These are phyloP conservation scores for Fusarium proliferatum DNA, from an alignment of 2,329 filamentous ascomycete species.

Conservation along the genomic window DNA sequence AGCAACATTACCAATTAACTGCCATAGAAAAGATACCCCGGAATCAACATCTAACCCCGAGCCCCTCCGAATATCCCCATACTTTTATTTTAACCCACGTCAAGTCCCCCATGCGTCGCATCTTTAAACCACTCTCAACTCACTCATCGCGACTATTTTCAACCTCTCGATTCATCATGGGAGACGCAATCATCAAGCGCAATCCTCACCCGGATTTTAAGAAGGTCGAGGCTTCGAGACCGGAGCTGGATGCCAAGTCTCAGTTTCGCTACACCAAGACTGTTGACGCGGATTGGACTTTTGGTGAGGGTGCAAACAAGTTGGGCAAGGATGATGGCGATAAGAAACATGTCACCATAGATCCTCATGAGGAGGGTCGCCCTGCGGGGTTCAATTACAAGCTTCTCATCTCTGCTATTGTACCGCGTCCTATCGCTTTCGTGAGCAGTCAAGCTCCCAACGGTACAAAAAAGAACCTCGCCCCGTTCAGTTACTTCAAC, in stretches of 20 bases:
- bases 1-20: constrained; percentile 2
- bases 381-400: constrained; percentile 85
- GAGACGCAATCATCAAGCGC: constrained; percentile 58
- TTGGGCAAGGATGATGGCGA: constrained; percentile 39
- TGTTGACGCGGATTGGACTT: constrained; percentile 71
- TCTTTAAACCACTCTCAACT: constrained; percentile 16
- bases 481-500: constrained; percentile 89
- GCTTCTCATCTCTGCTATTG: constrained; percentile 83
- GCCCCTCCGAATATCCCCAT: constrained; percentile 11
- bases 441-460: constrained; percentile 67
- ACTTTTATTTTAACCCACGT: constrained; percentile 6
- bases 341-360: constrained; percentile 77
- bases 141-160: constrained; percentile 1
- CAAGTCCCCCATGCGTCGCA: background rate
- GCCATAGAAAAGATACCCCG: background rate
- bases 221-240: constrained; percentile 72
- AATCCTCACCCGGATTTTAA: constrained; percentile 78
- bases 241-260: constrained; percentile 64
- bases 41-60: background rate
- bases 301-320: constrained; percentile 73
- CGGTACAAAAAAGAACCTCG: constrained; percentile 76
- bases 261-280: constrained; percentile 71
- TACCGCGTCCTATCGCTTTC: constrained; percentile 83
- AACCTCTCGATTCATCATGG: constrained; percentile 45
- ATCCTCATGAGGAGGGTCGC: constrained; percentile 80